These are phyloP conservation scores for Bodo saltans DNA, from an alignment of 78 protist species.

Conservation along the genomic window DNA sequence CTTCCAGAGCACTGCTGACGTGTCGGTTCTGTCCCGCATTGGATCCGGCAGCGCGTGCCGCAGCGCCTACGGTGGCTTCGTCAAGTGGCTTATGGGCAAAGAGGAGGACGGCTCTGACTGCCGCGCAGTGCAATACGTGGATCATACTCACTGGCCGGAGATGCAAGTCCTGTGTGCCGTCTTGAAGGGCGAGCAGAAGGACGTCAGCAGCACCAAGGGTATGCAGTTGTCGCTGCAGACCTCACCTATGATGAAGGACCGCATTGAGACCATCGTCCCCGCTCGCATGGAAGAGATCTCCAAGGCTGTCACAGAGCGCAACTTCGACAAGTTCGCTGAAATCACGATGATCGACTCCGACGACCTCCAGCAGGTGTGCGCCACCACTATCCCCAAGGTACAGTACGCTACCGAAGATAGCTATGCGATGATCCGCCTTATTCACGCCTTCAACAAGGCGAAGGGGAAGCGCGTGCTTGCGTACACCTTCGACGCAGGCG, in stretches of 20 bases:
- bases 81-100: constrained; percentile 85
- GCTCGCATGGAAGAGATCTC: constrained; percentile 61
- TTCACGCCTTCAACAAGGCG: constrained; percentile 56
- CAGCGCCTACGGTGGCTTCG: constrained; percentile 91
- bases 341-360: constrained; percentile 85
- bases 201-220: constrained; percentile 80
- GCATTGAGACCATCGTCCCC: constrained; percentile 60
- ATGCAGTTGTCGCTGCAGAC: constrained; percentile 86
- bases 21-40: constrained; percentile 62
- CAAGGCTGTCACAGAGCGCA: constrained; percentile 57
- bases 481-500: constrained; percentile 99
- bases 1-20: constrained; percentile 40
- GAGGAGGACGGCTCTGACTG: constrained; percentile 64
- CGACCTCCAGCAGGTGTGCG: constrained; percentile 81
- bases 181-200: constrained; percentile 82
- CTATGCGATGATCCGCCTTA: constrained; percentile 51
- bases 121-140: constrained; percentile 16
- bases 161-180: constrained; percentile 79
- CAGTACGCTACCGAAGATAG: constrained; percentile 84
- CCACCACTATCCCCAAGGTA: constrained; percentile 89
- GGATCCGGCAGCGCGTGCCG: constrained; percentile 98
- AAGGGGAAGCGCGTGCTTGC: constrained; percentile 48
- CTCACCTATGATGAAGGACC: constrained; percentile 45
- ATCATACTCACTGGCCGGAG: constrained; percentile 85
- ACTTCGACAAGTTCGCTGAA: constrained; percentile 77